A percentile compares a stretch with the other conserved stretches of the same genome.
Conservation (phyloP, 148 eudicot genomes). For the Cornus suecica region DNA sequence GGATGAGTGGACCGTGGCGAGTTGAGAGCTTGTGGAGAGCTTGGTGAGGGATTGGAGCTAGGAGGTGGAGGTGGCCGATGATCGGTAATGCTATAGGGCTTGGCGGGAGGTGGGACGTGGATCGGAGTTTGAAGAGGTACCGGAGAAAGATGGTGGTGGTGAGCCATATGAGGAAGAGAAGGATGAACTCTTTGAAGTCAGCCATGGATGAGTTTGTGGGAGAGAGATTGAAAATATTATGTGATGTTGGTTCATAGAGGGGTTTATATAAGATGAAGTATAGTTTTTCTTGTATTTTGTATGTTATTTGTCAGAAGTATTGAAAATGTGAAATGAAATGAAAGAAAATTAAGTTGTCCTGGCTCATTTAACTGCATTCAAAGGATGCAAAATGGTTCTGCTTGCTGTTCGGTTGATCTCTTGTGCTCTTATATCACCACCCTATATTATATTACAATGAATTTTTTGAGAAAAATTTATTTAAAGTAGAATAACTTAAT, state of each 20-base stretch:
- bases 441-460: no score
- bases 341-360: no score
- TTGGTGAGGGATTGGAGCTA: slow-evolving; percentile 43
- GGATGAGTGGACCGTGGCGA: slow-evolving; percentile 33
- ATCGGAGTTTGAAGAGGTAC: not conserved
- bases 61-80: slow-evolving; percentile 48
- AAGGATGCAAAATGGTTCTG: no score
- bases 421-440: no score
- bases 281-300: no score
- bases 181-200: slow-evolving; percentile 19
- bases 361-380: no score
- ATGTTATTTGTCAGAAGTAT: no score
- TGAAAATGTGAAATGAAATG: no score
- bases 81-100: slow-evolving; percentile 39
- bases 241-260: not conserved
- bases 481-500: no score
- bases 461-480: no score
- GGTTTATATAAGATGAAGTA: not conserved
- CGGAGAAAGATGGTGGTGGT: slow-evolving; percentile 16
- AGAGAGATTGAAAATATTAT: no score
- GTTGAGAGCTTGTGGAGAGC: slow-evolving; percentile 37
- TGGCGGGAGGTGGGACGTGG: slow-evolving; percentile 21
- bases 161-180: slow-evolving; percentile 22
- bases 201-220: slow-evolving; percentile 10
- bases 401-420: no score